These are phyloP conservation scores for Trichoderma gracile DNA, from an alignment of 2,329 filamentous ascomycete genomes.

Conservation along the genomic window DNA sequence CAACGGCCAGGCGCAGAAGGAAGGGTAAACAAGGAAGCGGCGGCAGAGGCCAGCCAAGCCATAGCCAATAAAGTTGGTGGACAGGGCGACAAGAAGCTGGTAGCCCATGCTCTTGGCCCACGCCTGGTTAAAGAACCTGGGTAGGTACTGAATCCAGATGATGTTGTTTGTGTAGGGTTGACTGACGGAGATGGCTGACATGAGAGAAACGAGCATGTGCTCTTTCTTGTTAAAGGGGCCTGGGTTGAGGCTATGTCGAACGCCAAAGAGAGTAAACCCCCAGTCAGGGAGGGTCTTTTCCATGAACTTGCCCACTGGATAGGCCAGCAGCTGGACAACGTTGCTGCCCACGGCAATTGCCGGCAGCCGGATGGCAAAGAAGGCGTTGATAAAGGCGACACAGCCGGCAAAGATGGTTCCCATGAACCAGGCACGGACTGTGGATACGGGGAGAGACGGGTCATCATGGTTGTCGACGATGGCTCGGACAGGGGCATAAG, in stretches of 20 bases:
- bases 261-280: constrained; percentile 45
- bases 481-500: constrained; percentile 56
- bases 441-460: constrained; percentile 48
- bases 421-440: constrained; percentile 54
- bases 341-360: constrained; percentile 51
- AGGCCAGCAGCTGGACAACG: constrained; percentile 57
- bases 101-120: constrained; percentile 52
- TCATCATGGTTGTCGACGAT: constrained; percentile 59
- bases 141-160: constrained; percentile 51
- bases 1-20: constrained; percentile 56
- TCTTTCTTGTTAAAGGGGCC: constrained; percentile 57
- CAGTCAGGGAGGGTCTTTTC: constrained; percentile 49
- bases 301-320: constrained; percentile 49
- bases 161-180: constrained; percentile 53
- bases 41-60: constrained; percentile 54
- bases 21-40: constrained; percentile 54
- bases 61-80: constrained; percentile 57
- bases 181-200: constrained; percentile 54
- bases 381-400: constrained; percentile 53
- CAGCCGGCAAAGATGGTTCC: constrained; percentile 49
- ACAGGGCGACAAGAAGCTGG: constrained; percentile 51
- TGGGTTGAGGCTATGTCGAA: constrained; percentile 49
- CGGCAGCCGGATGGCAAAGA: constrained; percentile 57
- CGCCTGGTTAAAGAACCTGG: constrained; percentile 52
- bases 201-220: constrained; percentile 57